A percentile compares a stretch with the other conserved stretches of the same genome.
Conservation (phyloP, 352 stramenopile genomes). For the Blastocystis sp. region DNA sequence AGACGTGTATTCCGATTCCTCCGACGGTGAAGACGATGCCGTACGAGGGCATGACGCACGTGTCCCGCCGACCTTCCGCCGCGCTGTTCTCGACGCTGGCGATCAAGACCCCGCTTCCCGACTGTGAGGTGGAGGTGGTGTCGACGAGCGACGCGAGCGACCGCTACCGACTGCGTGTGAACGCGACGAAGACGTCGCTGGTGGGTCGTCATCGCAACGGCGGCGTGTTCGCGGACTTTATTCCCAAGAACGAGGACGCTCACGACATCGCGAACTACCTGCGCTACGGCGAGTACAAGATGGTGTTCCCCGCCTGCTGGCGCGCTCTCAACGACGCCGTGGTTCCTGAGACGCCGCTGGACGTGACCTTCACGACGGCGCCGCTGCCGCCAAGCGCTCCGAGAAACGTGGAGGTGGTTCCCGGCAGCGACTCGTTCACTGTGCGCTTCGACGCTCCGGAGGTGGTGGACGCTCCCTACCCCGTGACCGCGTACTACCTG, state of each 20-base stretch:
- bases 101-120: background rate
- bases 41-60: slow-evolving; percentile 10
- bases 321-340: background rate
- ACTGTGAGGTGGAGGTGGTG: background rate
- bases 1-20: background rate
- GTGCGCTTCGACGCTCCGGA: slow-evolving; percentile 27
- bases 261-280: slow-evolving; percentile 20
- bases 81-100: slow-evolving; percentile 30
- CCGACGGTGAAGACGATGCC: slow-evolving; percentile 29
- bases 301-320: slow-evolving; percentile 41
- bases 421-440: background rate
- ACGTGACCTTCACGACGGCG: slow-evolving; percentile 31
- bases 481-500: slow-evolving; percentile 26
- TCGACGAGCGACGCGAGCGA: background rate
- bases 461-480: background rate
- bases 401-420: background rate
- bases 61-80: slow-evolving; percentile 21
- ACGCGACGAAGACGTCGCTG: slow-evolving; percentile 9
- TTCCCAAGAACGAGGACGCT: background rate
- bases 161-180: background rate
- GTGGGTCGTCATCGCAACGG: slow-evolving; percentile 1
- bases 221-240: slow-evolving; percentile 41
- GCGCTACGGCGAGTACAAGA: slow-evolving; percentile 49
- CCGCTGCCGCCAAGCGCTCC: slow-evolving; percentile 17
- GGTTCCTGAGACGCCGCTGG: slow-evolving; percentile 10